Percentiles rank a stretch among this genome's conserved stretches.
These are phyloP conservation scores for Annulohypoxylon stygium DNA, from an alignment of 495 filamentous ascomycete genomes.

Conservation along the genomic window DNA sequence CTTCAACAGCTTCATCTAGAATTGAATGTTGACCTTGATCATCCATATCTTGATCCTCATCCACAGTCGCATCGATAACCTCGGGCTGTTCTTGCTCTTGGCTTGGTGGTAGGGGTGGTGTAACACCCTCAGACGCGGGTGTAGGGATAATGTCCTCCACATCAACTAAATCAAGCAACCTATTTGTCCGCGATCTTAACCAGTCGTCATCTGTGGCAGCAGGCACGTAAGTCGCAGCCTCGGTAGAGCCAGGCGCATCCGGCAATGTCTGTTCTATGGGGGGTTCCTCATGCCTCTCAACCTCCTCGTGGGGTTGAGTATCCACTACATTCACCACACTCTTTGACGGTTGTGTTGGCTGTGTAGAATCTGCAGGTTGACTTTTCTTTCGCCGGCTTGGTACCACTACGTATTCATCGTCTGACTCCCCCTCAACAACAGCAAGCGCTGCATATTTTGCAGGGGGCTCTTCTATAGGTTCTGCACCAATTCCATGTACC, in stretches of 20 bases:
- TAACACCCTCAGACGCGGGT: slow-evolving; percentile 29
- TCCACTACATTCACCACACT: not conserved
- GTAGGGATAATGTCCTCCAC: slow-evolving; percentile 59
- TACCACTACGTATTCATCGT: slow-evolving; percentile 75
- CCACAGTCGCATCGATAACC: slow-evolving; percentile 44
- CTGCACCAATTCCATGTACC: slow-evolving; percentile 58
- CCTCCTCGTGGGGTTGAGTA: not conserved
- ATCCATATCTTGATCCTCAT: slow-evolving; percentile 45
- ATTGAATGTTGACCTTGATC: slow-evolving; percentile 43
- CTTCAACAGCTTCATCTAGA: slow-evolving; percentile 44
- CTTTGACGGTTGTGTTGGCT: slow-evolving; percentile 47
- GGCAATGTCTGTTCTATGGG: slow-evolving; percentile 22
- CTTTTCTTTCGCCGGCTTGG: slow-evolving; percentile 53
- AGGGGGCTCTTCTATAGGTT: slow-evolving; percentile 65
- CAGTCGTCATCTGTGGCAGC: slow-evolving; percentile 85
- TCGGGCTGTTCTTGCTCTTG: slow-evolving; percentile 42
- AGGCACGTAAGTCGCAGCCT: not conserved
- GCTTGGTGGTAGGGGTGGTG: slow-evolving; percentile 8
- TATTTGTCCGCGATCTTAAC: slow-evolving; percentile 92
- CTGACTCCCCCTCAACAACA: slow-evolving; percentile 65
- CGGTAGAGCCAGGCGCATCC: slow-evolving; percentile 8
- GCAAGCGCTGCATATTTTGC: slow-evolving; percentile 61
- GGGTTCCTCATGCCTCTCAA: slow-evolving; percentile 29
- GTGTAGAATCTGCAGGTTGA: slow-evolving; percentile 47
- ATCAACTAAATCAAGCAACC: slow-evolving; percentile 85